Evolutionary conservation across 768 basidiomycete genomes (phyloP).

Genomic region (Exsudoporus frostii): DNA sequence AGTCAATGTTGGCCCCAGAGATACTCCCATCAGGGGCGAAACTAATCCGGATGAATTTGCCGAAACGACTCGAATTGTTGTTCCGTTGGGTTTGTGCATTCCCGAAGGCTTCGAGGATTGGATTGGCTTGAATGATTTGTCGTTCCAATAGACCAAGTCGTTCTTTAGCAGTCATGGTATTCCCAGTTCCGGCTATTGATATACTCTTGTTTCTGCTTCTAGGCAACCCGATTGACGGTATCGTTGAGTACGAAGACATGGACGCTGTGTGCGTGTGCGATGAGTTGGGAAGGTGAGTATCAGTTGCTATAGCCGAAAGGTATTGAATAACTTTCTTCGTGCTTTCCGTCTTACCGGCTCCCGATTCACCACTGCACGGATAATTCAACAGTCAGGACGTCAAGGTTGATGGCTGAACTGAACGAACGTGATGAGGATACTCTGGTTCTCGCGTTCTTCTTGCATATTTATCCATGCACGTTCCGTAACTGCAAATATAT

Average conservation of each 20-base stretch:
- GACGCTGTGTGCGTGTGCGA: conserved; percentile 71
- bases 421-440: conserved; percentile 93
- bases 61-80: conserved; percentile 98
- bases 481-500: conserved; percentile 96
- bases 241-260: conserved; percentile 51
- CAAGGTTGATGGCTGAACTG: neutral
- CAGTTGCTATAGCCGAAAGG: conserved; percentile 93
- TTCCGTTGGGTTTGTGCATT: conserved; percentile 98
- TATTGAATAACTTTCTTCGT: conserved; percentile 99
- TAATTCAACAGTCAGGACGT: conserved; percentile 10
- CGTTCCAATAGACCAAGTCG: conserved; percentile 87
- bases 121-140: conserved; percentile 97
- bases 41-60: conserved; percentile 95
- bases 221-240: conserved; percentile 67
- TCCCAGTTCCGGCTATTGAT: conserved; percentile 42
- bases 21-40: conserved; percentile 94
- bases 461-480: conserved; percentile 99
- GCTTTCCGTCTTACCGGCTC: conserved; percentile 98
- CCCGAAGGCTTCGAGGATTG: conserved; percentile 95
- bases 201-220: conserved; percentile 58
- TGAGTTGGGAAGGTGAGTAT: conserved; percentile 53
- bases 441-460: conserved; percentile 95
- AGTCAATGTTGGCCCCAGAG: conserved; percentile 96
- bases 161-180: conserved; percentile 58
- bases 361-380: conserved; percentile 83